Evolutionary conservation across 306 rosid species (phyloP), one percentile per base, ranked within the genome.

Genomic region (Vigna hirtella): DNA sequence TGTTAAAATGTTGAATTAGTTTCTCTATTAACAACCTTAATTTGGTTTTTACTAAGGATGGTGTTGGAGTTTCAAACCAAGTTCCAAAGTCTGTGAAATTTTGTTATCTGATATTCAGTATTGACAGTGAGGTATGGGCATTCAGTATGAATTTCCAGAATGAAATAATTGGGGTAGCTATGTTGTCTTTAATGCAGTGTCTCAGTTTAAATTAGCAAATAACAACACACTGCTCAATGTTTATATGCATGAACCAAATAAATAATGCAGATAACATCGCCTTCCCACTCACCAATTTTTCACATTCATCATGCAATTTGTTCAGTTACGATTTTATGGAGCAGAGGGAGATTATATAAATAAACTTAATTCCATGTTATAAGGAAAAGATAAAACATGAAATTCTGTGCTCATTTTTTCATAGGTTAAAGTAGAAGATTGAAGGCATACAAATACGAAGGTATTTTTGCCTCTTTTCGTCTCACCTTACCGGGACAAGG

Each of bases 111-210:
- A 11, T 2, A 9, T 47, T 45, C 34, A 77, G 43, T 49, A 59
- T 32, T 58, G 20, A 48, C 56, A 9, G 48, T 3, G 11, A n/a
- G 72, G 56, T 50, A 61, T 32, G 77, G 82, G 73, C 56, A 4
- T 57, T 59, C 40, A 59, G 66, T 28, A 6, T 12, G 6, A 26
- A 26, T n/a, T 32, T 6, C 17, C 26, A 14, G 70, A 57, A 20
- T 69, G 28, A 49, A 78, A 68, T 28, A 68, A 45, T 16, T 26
- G 12, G 45, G 12, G 52, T n/a, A 17, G 71, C 70, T 78, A 42
- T 62, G n/a, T 78, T 58, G 42, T 14, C 40, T 70, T 78, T 69
- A 69, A 69, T 78, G 82, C 53, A 47, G 28, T 73, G 67, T 43
- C 53, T 6, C 4, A 5, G 4, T 73, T 63, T 22, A 26, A 58